phyloP scores from a whole-genome alignment of 768 basidiomycete genomes.

The Saitozyma podzolica region DNA sequence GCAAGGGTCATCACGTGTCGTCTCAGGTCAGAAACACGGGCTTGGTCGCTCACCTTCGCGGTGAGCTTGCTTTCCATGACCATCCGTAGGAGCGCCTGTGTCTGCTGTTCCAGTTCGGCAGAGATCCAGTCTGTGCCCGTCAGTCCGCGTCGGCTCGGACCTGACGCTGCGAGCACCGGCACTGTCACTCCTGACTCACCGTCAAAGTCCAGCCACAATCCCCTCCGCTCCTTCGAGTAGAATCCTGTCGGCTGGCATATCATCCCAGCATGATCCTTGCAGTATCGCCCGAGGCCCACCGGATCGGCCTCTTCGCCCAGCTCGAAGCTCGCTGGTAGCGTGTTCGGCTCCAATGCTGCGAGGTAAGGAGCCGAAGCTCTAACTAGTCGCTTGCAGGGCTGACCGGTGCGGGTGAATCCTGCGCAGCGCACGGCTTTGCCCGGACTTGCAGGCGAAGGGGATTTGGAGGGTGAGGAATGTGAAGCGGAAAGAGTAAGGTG shows the following conservation, averaged over 20 bases:
- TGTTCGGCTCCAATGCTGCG: slow-evolving; percentile 1
- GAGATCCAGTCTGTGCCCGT: slow-evolving; percentile 40
- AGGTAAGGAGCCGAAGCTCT: slow-evolving; percentile 40
- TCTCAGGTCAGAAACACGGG: background rate
- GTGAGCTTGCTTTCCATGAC: slow-evolving; percentile 50
- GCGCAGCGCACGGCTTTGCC: slow-evolving; percentile 34
- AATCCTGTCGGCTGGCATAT: slow-evolving; percentile 48
- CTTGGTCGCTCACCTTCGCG: slow-evolving; percentile 31
- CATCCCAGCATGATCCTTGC: slow-evolving; percentile 49
- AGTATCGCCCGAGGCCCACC: slow-evolving; percentile 29
- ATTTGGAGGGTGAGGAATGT: too few species aligned
- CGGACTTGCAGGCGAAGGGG: background rate
- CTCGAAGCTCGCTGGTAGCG: background rate
- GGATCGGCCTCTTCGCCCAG: background rate
- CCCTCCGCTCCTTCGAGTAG: slow-evolving; percentile 29
- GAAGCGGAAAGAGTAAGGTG: background rate
- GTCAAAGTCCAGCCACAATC: slow-evolving; percentile 43
- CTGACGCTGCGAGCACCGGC: too few species aligned
- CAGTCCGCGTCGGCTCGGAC: background rate
- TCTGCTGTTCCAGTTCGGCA: slow-evolving; percentile 46
- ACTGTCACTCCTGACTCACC: slow-evolving; percentile 21
- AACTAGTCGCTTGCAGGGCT: slow-evolving; percentile 47
- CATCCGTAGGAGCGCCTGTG: slow-evolving; percentile 42
- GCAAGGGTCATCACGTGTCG: slow-evolving; percentile 3
- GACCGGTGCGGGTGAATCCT: slow-evolving; percentile 45